Base-by-base conservation (phyloP, 2,329 filamentous ascomycete genomes). In the Microsporum audouinii region DNA sequence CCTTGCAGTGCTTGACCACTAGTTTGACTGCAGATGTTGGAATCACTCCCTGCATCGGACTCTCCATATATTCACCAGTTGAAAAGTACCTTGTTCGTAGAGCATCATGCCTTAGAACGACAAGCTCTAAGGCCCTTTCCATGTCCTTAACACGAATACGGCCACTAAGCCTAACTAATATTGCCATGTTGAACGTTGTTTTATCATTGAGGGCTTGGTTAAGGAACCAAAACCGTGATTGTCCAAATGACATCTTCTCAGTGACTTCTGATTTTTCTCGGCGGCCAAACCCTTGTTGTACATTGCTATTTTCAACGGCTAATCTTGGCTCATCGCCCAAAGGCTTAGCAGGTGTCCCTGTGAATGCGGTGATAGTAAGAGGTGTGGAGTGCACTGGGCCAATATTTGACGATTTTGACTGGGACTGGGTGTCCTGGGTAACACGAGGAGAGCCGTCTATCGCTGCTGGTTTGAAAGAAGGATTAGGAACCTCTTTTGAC, bases 131-230 rank as follows among this genome's bases (percentile, higher is more conserved):
- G 0, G 78, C 76, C 29, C 63, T 63, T 4, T 66, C 65, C 8
- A 79, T 64, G 1, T 67, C 60, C 5, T 63, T 62, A 14, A 75
- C 39, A 1, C 64, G 59, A 0, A 80, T 41, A 1, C 55, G 59
- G 0, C 78, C 77, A 0, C 47, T 66, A 2, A 79, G 47, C 1
- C 68, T 62, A 59, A 71, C 68, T 0, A 57, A 66, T 1, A 70
- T 64, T 0, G 74, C 71, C 34, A 74, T 68, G 63, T 81, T 81
- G 62, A 72, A 75, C 1, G 73, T 72, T 0, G 72, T 75, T 5
- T 68, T 68, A 55, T 79, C 73, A 33, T 73, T 39, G 1, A 63
- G 57, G 7, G 49, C 60, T 2, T 62, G 55, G n/a, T 58, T 57
- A 34, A 65, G 29, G 47, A 66, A 66, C 73, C 73, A 79, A 63